Percentiles rank a stretch among this genome's conserved stretches.
These are phyloP conservation scores for Chamaecrista fasciculata DNA, from an alignment of 306 rosid species.

Conservation along the genomic window DNA sequence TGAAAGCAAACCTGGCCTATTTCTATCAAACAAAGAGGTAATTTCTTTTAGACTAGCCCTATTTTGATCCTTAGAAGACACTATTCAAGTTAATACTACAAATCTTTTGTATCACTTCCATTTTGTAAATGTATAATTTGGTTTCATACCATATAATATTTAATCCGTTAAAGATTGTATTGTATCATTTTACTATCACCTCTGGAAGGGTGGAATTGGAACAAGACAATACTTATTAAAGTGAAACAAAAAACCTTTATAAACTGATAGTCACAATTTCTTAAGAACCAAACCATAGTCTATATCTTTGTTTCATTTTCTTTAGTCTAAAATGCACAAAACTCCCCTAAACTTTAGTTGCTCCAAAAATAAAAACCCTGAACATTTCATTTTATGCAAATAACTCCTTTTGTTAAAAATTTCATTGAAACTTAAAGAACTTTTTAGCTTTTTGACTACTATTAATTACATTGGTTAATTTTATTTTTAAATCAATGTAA, in stretches of 20 bases:
- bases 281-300: background rate
- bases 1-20: conserved; percentile 89
- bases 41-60: background rate
- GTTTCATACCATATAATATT: background rate
- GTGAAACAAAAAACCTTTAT: background rate
- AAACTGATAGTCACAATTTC: background rate
- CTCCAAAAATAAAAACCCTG: too few species aligned
- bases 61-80: background rate
- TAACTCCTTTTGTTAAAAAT: too few species aligned
- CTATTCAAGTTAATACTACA: background rate
- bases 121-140: background rate
- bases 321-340: too few species aligned
- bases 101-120: background rate
- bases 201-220: background rate
- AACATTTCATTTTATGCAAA: too few species aligned
- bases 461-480: too few species aligned
- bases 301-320: background rate
- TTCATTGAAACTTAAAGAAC: too few species aligned
- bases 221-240: background rate
- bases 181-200: background rate
- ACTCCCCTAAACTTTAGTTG: too few species aligned
- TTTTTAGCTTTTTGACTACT: too few species aligned
- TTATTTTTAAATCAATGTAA: too few species aligned
- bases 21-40: conserved; percentile 77
- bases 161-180: background rate